phyloP scores from a whole-genome alignment of 176 grass and related monocot species.

The Themeda triandra region DNA sequence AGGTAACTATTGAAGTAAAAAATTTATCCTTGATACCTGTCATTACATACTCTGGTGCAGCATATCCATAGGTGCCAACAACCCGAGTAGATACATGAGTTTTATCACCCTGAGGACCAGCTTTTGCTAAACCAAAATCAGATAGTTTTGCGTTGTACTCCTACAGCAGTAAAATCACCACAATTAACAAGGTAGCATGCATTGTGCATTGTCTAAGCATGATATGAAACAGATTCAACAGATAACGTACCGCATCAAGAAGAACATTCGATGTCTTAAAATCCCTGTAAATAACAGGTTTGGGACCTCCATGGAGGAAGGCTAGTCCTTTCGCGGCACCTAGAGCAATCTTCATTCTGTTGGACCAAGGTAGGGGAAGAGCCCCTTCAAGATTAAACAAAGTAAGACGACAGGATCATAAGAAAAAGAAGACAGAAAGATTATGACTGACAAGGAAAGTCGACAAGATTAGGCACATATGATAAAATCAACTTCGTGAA shows the following conservation, averaged over 20 bases:
- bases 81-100: slow-evolving; percentile 88
- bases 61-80: slow-evolving; percentile 89
- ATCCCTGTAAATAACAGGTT: slow-evolving; percentile 94
- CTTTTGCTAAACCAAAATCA: slow-evolving; percentile 89
- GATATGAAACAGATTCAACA: not conserved
- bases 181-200: slow-evolving; percentile 15
- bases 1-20: not conserved
- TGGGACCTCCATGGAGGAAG: slow-evolving; percentile 80
- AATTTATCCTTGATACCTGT: slow-evolving; percentile 55
- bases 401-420: slow-evolving; percentile 26
- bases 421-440: not conserved
- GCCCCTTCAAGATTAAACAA: slow-evolving; percentile 72
- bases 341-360: slow-evolving; percentile 84
- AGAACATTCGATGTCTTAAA: slow-evolving; percentile 98
- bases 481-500: not conserved
- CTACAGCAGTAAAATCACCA: slow-evolving; percentile 29
- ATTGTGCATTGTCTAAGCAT: not conserved
- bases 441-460: not conserved
- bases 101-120: slow-evolving; percentile 87
- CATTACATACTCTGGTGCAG: slow-evolving; percentile 94
- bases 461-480: not conserved
- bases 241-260: slow-evolving; percentile 61
- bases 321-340: slow-evolving; percentile 87
- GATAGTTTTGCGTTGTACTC: slow-evolving; percentile 92
- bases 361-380: slow-evolving; percentile 88